Conservation (phyloP, 768 basidiomycete species). For the Tylopilus balloui region DNA sequence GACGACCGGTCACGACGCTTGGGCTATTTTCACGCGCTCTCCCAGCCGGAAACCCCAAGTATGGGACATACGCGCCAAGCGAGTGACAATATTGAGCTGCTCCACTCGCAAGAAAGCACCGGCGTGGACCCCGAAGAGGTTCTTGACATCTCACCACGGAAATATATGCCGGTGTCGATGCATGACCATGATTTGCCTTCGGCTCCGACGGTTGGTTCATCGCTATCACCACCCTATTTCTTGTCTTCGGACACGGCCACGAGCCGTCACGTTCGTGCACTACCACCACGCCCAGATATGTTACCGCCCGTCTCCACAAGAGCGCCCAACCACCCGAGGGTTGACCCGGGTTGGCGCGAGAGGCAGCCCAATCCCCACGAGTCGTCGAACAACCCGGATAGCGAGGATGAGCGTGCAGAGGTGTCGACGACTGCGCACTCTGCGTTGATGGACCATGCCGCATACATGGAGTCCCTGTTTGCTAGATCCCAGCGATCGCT, state of each 20-base stretch:
- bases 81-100: slow-evolving; percentile 31
- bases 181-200: slow-evolving; percentile 16
- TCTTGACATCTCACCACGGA: slow-evolving; percentile 20
- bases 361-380: slow-evolving; percentile 6
- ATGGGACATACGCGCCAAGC: slow-evolving; percentile 18
- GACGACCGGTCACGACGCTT: slow-evolving; percentile 32
- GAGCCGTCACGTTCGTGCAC: slow-evolving; percentile 23
- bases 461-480: slow-evolving; percentile 22
- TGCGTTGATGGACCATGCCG: slow-evolving; percentile 30
- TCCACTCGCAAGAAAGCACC: slow-evolving; percentile 7
- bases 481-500: slow-evolving; percentile 1
- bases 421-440: slow-evolving; percentile 27
- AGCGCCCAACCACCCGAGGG: not conserved
- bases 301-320: not conserved
- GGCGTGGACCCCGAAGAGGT: slow-evolving; percentile 16
- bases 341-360: not conserved
- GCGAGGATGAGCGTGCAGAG: slow-evolving; percentile 19
- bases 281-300: slow-evolving; percentile 26
- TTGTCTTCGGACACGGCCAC: slow-evolving; percentile 12
- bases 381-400: not conserved
- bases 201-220: slow-evolving; percentile 1
- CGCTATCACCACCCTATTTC: slow-evolving; percentile 6
- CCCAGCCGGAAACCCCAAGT: slow-evolving; percentile 10
- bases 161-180: slow-evolving; percentile 15
- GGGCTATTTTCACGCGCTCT: slow-evolving; percentile 31